Evolutionary conservation across 2,329 filamentous ascomycete species (phyloP).

Genomic region (Teratosphaeria destructans): DNA sequence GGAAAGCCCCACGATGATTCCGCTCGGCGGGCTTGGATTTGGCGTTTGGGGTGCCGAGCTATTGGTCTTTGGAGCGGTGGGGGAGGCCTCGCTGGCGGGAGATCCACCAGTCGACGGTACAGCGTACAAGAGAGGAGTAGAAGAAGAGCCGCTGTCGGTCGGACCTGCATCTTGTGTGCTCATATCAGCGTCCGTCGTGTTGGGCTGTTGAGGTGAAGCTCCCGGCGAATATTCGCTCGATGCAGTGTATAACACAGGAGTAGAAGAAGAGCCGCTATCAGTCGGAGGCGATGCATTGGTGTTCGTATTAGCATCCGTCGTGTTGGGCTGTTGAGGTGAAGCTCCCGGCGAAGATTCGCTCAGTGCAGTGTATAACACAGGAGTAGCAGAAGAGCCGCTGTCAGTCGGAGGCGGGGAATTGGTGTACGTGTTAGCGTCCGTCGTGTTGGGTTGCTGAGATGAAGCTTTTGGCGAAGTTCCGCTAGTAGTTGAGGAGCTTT

Average conservation of each 20-base stretch:
- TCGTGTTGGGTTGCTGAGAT: neutral
- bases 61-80: slow-evolving; percentile 1
- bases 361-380: too few species aligned
- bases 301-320: neutral
- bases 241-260: neutral
- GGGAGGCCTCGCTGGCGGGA: neutral
- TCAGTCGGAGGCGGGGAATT: neutral
- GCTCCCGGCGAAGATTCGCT: too few species aligned
- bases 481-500: neutral
- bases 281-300: neutral
- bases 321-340: neutral
- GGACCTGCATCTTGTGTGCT: too few species aligned
- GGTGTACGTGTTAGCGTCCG: neutral
- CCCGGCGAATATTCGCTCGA: too few species aligned
- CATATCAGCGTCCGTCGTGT: too few species aligned
- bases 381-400: neutral
- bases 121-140: neutral
- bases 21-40: slow-evolving; percentile 7
- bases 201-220: too few species aligned
- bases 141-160: neutral
- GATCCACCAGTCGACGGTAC: neutral
- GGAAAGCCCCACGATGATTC: slow-evolving; percentile 25
- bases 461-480: neutral
- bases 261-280: neutral
- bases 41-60: slow-evolving; percentile 2